These are phyloP conservation scores for Aspergillus sclerotialis DNA, from an alignment of 2,329 filamentous ascomycete species.

Conservation along the genomic window DNA sequence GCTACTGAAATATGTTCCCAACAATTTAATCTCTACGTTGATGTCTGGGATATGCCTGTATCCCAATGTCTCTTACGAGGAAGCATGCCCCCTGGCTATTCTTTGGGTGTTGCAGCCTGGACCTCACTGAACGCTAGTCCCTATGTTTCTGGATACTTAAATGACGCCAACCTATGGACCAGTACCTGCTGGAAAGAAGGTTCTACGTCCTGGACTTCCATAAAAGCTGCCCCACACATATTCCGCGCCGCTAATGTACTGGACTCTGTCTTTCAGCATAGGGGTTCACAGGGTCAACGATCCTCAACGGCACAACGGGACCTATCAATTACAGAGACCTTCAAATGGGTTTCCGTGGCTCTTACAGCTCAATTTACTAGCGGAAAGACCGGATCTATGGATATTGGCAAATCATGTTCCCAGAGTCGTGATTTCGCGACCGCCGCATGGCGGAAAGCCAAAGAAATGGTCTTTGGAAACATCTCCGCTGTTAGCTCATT, in stretches of 20 bases:
- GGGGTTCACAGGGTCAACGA: background rate
- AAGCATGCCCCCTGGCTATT: slow-evolving; percentile 8
- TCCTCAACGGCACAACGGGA: slow-evolving; percentile 2
- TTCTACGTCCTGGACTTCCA: background rate
- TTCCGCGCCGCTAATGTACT: slow-evolving; percentile 8
- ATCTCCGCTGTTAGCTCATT: slow-evolving; percentile 3
- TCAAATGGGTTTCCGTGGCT: slow-evolving; percentile 9
- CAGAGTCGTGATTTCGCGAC: slow-evolving; percentile 4
- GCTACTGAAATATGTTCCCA: slow-evolving; percentile 1
- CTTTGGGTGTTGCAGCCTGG: slow-evolving; percentile 7
- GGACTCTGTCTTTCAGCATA: slow-evolving; percentile 6
- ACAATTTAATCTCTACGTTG: slow-evolving; percentile 7
- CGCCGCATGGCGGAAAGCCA: slow-evolving; percentile 7
- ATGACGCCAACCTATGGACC: background rate
- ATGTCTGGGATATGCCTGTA: slow-evolving; percentile 8
- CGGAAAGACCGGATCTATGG: background rate
- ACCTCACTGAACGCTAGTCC: background rate
- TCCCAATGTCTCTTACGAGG: slow-evolving; percentile 5
- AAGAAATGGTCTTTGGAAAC: slow-evolving; percentile 6
- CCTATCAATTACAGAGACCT: slow-evolving; percentile 5
- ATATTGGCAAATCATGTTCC: background rate
- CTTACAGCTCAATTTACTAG: slow-evolving; percentile 6
- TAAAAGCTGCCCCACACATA: slow-evolving; percentile 2
- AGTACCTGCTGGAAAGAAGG: background rate
- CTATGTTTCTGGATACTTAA: background rate